These are phyloP conservation scores for Phialophora expanda DNA, from an alignment of 2,329 filamentous ascomycete species.

Conservation along the genomic window DNA sequence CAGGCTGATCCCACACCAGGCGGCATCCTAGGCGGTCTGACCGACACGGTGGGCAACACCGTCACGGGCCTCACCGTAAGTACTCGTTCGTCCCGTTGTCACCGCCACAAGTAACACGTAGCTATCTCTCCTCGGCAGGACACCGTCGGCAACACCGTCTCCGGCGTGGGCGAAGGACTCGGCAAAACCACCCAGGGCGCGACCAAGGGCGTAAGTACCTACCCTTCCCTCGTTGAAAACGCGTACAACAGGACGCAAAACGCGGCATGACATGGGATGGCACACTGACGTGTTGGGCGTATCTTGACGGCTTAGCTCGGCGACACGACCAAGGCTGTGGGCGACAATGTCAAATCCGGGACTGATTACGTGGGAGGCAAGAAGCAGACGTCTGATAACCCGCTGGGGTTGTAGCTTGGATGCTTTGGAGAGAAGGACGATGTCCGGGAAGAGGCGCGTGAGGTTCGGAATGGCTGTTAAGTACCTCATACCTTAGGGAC, in stretches of 20 bases:
- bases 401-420: slow-evolving; percentile 35
- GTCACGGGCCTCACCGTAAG: slow-evolving; percentile 39
- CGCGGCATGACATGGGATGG: not conserved
- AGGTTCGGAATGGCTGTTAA: not conserved
- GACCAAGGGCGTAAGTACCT: slow-evolving; percentile 29
- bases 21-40: slow-evolving; percentile 42
- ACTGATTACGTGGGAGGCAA: slow-evolving; percentile 37
- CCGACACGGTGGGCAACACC: slow-evolving; percentile 43
- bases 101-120: not conserved
- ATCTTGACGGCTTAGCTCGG: slow-evolving; percentile 21
- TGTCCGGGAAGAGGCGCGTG: not conserved
- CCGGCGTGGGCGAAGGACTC: slow-evolving; percentile 41
- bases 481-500: too few relatives aligned
- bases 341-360: slow-evolving; percentile 27
- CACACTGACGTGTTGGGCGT: not conserved
- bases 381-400: slow-evolving; percentile 40
- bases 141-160: slow-evolving; percentile 43
- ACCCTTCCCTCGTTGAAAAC: not conserved
- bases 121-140: slow-evolving; percentile 20
- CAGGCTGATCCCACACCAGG: slow-evolving; percentile 12
- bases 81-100: not conserved
- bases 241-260: not conserved
- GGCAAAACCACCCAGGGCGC: slow-evolving; percentile 40
- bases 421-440: not conserved
- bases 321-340: slow-evolving; percentile 33